Conservation (phyloP, 2,329 filamentous ascomycete genomes). For the Trichoderma atrobrunneum region DNA sequence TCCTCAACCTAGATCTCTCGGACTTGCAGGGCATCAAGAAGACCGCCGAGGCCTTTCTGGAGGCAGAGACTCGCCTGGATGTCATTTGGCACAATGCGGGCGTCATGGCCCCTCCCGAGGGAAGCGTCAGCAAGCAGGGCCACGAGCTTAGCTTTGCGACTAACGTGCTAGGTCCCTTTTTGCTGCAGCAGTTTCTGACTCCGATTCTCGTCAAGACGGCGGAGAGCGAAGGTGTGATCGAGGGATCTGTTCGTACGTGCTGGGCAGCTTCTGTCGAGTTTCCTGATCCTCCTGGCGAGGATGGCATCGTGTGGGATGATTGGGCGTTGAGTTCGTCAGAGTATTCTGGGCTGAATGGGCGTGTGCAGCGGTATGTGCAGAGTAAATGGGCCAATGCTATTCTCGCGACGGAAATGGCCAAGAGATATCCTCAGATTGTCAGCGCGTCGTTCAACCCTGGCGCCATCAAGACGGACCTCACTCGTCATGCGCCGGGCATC, state of each 20-base stretch:
- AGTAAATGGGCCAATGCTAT: constrained; percentile 5
- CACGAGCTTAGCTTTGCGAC: constrained; percentile 42
- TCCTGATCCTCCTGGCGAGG: neutral
- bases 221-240: neutral
- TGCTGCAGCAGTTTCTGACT: constrained; percentile 33
- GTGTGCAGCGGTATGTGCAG: neutral
- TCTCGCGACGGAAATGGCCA: constrained; percentile 14
- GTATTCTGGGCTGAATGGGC: constrained; percentile 23
- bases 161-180: constrained; percentile 39
- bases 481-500: neutral
- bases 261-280: neutral
- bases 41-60: constrained; percentile 27
- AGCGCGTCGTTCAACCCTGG: constrained; percentile 19
- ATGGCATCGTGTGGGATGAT: constrained; percentile 30
- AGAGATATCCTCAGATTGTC: constrained; percentile 20
- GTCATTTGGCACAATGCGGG: constrained; percentile 39
- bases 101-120: constrained; percentile 38
- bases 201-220: neutral
- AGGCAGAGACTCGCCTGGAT: constrained; percentile 24
- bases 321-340: neutral
- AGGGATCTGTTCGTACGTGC: neutral
- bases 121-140: constrained; percentile 36
- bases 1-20: constrained; percentile 40
- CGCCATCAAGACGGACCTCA: neutral
- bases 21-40: constrained; percentile 33